These are phyloP conservation scores for Bromus sterilis DNA, from an alignment of 176 grass and related monocot species.

Conservation along the genomic window DNA sequence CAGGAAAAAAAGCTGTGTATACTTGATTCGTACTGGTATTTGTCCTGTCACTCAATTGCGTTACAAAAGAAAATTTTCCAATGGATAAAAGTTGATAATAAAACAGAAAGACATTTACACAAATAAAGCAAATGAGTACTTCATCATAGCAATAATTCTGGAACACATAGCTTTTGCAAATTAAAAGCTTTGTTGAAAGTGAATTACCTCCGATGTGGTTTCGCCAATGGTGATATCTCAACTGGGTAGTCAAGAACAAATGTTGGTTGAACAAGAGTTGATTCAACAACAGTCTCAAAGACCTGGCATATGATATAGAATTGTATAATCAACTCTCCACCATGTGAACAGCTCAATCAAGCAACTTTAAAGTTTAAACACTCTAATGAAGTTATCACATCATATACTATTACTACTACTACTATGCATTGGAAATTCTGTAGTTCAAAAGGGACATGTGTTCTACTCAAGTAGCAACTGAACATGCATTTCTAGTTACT, in stretches of 20 bases:
- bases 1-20: background rate
- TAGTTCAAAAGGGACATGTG: background rate
- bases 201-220: constrained; percentile 83
- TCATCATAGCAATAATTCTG: background rate
- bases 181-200: background rate
- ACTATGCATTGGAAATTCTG: background rate
- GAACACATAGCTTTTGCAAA: background rate
- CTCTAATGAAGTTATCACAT: background rate
- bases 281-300: constrained; percentile 90
- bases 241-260: constrained; percentile 99
- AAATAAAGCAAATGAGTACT: background rate
- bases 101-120: background rate
- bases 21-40: background rate
- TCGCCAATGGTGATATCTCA: constrained; percentile 93
- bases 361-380: background rate
- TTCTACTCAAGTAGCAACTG: background rate
- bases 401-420: too few relatives aligned
- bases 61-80: background rate
- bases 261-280: constrained; percentile 87
- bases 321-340: background rate
- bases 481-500: background rate
- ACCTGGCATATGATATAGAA: constrained; percentile 49
- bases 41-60: background rate
- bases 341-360: constrained; percentile 9
- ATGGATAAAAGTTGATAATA: background rate